Conservation (phyloP, 2,329 filamentous ascomycete species). For the Aspergillus candidus region DNA sequence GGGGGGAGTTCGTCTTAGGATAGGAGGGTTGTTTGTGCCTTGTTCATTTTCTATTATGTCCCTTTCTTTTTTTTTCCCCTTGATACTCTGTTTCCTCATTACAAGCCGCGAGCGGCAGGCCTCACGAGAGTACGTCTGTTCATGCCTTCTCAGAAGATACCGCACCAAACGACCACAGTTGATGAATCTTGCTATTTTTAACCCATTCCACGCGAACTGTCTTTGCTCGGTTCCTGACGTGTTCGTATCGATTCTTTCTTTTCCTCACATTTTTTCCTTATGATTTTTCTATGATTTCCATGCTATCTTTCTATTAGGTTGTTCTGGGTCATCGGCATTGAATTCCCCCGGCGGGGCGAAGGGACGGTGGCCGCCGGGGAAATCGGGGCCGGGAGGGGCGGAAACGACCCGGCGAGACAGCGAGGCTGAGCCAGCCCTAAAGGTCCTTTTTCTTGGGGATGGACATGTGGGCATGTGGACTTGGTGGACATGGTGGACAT, state of each 20-base stretch:
- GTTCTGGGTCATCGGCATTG: no score
- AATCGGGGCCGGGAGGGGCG: no score
- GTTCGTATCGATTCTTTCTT: conserved; percentile 3
- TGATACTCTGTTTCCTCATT: neutral
- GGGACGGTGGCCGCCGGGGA: neutral
- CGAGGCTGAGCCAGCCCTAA: no score
- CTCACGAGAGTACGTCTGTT: conserved; percentile 25
- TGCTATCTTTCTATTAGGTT: neutral
- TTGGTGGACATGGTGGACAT: no score
- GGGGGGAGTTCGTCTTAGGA: conserved; percentile 7
- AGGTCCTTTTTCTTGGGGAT: no score
- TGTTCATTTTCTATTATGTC: conserved; percentile 9
- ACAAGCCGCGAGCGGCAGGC: conserved; percentile 18
- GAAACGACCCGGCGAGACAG: no score
- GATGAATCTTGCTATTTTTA: conserved; percentile 25
- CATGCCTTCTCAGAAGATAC: conserved; percentile 33
- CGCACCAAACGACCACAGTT: conserved; percentile 31
- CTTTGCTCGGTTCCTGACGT: conserved; percentile 1
- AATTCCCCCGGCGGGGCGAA: conserved; percentile 1
- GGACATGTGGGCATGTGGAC: no score
- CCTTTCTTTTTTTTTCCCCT: conserved; percentile 1
- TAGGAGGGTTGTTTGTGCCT: conserved; percentile 7
- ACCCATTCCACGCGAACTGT: neutral
- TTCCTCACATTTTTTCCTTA: conserved; percentile 5
- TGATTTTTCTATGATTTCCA: conserved; percentile 3